phyloP scores from a whole-genome alignment of 768 basidiomycete genomes.

The Boletus subcaerulescens region DNA sequence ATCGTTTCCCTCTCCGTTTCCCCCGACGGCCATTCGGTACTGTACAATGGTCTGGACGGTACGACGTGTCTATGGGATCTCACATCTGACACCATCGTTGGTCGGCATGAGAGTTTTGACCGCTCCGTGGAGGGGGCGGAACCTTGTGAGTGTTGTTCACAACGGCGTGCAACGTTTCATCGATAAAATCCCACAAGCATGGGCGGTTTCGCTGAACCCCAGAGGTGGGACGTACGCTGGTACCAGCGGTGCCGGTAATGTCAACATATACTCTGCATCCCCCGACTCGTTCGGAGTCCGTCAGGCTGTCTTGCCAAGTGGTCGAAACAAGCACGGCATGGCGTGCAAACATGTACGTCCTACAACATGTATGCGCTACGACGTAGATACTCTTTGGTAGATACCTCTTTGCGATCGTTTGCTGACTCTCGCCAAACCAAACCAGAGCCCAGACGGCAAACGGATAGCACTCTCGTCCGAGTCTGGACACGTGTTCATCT shows the following conservation, averaged over 20 bases:
- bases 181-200: slow-evolving; percentile 46
- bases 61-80: slow-evolving; percentile 76
- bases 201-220: slow-evolving; percentile 82
- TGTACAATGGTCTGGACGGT: slow-evolving; percentile 86
- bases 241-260: slow-evolving; percentile 67
- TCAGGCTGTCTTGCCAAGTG: slow-evolving; percentile 57
- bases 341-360: slow-evolving; percentile 61
- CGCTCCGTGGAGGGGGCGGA: slow-evolving; percentile 56
- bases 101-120: slow-evolving; percentile 71
- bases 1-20: slow-evolving; percentile 78
- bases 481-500: slow-evolving; percentile 83
- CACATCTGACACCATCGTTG: slow-evolving; percentile 54
- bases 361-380: neutral
- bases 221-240: slow-evolving; percentile 70
- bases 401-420: neutral
- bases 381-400: slow-evolving; percentile 1
- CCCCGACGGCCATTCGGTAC: slow-evolving; percentile 57
- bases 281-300: slow-evolving; percentile 63
- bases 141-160: slow-evolving; percentile 52
- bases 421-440: slow-evolving; percentile 1
- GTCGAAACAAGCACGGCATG: slow-evolving; percentile 77
- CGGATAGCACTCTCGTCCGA: slow-evolving; percentile 81
- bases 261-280: slow-evolving; percentile 70
- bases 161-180: neutral
- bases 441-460: slow-evolving; percentile 83